Evolutionary conservation across 257 asterid genomes (phyloP), one percentile per base, ranked within the genome.

Genomic region (Osmanthus fragrans): DNA sequence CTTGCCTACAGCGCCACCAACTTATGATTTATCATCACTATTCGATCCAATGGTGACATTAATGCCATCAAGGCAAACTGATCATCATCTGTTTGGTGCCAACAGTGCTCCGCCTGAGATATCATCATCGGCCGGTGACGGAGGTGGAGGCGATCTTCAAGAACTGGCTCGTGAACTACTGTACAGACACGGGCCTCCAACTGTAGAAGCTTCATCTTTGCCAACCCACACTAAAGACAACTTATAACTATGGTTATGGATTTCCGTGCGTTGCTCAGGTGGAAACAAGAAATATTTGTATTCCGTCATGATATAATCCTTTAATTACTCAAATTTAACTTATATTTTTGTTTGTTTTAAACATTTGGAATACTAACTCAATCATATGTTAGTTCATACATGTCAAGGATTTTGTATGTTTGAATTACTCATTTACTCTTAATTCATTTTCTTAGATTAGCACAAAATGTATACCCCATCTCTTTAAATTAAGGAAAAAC

Each of bases 81-180:
- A 82, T 30, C 84, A 80, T 7, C 90, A 80, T 19, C 90, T 72
- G 27, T 81, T 76, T 8, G 51, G 88, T 12, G 73, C n/a, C 76
- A 65, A 45, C 66, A 80, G 82, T 10, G 80, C 71, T 8, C 68
- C 36, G 56, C 39, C 73, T 11, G 87, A 82, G 72, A 64, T 85
- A 19, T 32, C 87, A 0, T 75, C 89, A 6, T 15, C 84, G 16
- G 77, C 47, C 4, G 76, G 73, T n/a, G 66, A 80, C 51, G 34
- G 51, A 12, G 77, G 71, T 74, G 45, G 47, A 40, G 92, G 89
- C 6, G 98, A 94, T 78, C 97, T 94, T 66, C 97, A 94, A 60
- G 97, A 92, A 73, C 83, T 94, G 84, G 98, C 96, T 3, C 90
- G 90, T 27, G 96, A 91, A 81, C 93, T 93, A 65, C 83, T 91